Conservation (phyloP, 345 rosid genomes). For the Cardamine chenopodiifolia region DNA sequence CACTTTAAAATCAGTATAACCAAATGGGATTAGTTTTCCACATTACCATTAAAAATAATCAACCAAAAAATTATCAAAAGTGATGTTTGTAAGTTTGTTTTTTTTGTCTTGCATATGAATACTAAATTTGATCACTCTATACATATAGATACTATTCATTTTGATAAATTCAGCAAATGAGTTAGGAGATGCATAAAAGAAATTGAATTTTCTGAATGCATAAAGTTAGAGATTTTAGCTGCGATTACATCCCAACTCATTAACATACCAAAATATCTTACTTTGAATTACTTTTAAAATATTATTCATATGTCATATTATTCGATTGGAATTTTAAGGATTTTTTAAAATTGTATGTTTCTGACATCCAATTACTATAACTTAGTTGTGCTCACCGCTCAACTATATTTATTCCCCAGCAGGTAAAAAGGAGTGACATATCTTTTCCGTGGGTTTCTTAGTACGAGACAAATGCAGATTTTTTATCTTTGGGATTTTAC, state of each 20-base stretch:
- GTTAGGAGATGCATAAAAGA: not conserved
- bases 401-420: not conserved
- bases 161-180: not conserved
- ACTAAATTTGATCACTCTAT: not conserved
- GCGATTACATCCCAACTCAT: not conserved
- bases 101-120: not conserved
- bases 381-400: slow-evolving; percentile 6
- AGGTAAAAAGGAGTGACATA: not conserved
- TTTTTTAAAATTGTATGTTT: not conserved
- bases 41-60: not conserved
- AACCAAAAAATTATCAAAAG: not conserved
- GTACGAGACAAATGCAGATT: too few relatives aligned
- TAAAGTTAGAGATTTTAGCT: not conserved
- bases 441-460: too few relatives aligned
- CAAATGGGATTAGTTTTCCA: not conserved
- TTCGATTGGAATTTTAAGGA: not conserved
- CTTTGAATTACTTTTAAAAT: not conserved
- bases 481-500: not conserved
- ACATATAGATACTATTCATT: not conserved
- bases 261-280: not conserved
- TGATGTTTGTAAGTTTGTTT: not conserved
- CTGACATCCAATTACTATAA: slow-evolving; percentile 12
- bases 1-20: not conserved
- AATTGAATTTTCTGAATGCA: not conserved
- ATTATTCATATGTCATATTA: not conserved